Evolutionary conservation across 129 eudicot genomes (phyloP).

Genomic region (Deinandra increscens): DNA sequence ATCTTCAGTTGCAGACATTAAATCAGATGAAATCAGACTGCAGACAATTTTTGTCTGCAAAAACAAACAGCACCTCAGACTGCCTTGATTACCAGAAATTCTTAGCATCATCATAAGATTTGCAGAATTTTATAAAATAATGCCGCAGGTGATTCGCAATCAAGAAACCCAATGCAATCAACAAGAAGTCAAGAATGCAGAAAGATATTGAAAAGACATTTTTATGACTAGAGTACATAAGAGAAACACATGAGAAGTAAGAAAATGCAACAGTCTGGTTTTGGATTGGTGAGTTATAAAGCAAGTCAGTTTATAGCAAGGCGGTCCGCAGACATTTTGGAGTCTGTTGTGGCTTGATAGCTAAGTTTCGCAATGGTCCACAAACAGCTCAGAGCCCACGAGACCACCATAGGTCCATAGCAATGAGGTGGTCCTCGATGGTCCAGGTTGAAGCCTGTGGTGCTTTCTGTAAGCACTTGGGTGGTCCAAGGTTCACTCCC

Average conservation of each 20-base stretch:
- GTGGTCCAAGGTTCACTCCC: conserved; percentile 17
- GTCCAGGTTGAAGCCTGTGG: conserved; percentile 13
- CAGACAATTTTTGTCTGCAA: too few species aligned
- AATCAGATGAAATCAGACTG: too few species aligned
- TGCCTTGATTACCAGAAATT: too few species aligned
- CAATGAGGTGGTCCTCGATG: conserved; percentile 16
- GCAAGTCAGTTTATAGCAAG: neutral
- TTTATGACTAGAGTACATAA: too few species aligned
- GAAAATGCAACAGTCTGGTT: neutral
- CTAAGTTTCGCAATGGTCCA: conserved; percentile 14
- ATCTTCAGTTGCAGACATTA: too few species aligned
- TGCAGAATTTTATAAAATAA: too few species aligned
- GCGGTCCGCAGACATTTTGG: conserved; percentile 11
- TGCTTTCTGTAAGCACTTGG: neutral
- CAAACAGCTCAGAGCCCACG: neutral
- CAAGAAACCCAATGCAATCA: too few species aligned
- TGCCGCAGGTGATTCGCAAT: too few species aligned
- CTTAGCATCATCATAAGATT: too few species aligned
- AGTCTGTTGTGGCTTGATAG: neutral
- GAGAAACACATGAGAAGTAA: neutral
- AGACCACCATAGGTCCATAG: neutral
- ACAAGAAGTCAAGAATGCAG: too few species aligned
- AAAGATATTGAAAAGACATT: too few species aligned
- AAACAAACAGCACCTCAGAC: too few species aligned
- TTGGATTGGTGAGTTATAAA: conserved; percentile 3